phyloP scores from a whole-genome alignment of 2,329 filamentous ascomycete genomes.

The Blastomyces emzantsi region DNA sequence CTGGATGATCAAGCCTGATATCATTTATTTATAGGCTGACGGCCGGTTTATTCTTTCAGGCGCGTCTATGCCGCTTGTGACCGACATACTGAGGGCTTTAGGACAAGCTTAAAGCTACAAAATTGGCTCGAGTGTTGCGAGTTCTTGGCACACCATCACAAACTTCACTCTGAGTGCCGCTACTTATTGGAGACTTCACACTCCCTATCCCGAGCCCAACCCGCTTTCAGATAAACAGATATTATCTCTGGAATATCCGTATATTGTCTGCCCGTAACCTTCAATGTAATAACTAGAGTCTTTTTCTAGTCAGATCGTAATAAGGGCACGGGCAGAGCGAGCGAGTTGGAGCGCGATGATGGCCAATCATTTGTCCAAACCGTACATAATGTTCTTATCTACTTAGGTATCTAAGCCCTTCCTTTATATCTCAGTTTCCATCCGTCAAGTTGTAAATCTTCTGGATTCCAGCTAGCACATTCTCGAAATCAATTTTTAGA shows the following conservation, averaged over 20 bases:
- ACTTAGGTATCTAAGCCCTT: not conserved
- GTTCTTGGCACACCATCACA: too few species aligned
- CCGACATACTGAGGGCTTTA: too few species aligned
- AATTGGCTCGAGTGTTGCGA: too few species aligned
- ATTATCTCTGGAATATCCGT: not conserved
- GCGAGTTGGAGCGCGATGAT: not conserved
- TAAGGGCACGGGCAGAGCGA: not conserved
- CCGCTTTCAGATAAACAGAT: not conserved
- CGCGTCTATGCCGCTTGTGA: too few species aligned
- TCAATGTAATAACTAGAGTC: not conserved
- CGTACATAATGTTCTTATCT: not conserved
- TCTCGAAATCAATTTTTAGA: constrained; percentile 53
- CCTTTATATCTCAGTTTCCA: not conserved
- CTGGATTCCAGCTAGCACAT: constrained; percentile 48
- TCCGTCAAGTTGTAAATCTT: constrained; percentile 53
- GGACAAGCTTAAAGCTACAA: too few species aligned
- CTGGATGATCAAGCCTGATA: too few species aligned
- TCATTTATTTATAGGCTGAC: too few species aligned
- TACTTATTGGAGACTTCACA: too few species aligned
- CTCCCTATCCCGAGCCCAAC: not conserved
- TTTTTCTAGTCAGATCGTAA: not conserved
- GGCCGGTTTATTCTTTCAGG: too few species aligned
- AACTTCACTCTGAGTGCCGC: too few species aligned
- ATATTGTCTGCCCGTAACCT: not conserved
- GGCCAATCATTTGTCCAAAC: not conserved